Evolutionary conservation across 305 asterid genomes (phyloP).

Genomic region (Stenogyne calaminthoides): DNA sequence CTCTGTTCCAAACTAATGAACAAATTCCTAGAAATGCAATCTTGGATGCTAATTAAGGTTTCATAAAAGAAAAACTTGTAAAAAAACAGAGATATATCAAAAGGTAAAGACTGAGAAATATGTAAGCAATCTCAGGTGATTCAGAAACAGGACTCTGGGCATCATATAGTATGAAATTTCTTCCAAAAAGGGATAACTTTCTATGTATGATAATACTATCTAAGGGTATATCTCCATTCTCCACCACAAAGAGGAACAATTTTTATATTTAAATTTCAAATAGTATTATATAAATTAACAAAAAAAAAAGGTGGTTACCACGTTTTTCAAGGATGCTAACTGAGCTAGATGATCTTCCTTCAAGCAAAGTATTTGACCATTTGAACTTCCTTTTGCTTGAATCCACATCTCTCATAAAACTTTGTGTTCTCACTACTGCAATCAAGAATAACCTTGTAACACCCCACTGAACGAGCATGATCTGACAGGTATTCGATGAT

Average conservation of each 20-base stretch:
- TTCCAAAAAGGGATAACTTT: neutral
- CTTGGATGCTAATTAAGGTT: neutral
- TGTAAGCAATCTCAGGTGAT: neutral
- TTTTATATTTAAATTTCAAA: neutral
- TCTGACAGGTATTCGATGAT: conserved; percentile 61
- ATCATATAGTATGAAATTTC: neutral
- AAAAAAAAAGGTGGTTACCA: neutral
- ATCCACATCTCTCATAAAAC: conserved; percentile 90
- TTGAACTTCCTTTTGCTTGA: conserved; percentile 67
- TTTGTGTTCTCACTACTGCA: conserved; percentile 58
- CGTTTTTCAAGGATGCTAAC: neutral
- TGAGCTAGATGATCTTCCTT: conserved; percentile 3
- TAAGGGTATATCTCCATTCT: neutral
- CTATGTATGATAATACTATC: neutral
- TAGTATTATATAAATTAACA: neutral
- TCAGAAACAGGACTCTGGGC: neutral
- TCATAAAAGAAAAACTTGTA: neutral
- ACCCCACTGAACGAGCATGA: conserved; percentile 68
- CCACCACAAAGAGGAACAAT: neutral
- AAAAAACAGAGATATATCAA: neutral
- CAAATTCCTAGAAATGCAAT: neutral
- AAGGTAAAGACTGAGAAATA: neutral
- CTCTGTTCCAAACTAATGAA: too few species aligned
- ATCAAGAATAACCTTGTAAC: conserved; percentile 90
- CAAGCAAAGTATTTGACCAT: conserved; percentile 79